A percentile compares a stretch with the other conserved stretches of the same genome.
Evolutionary conservation across 805 yeast species (phyloP).

Genomic region (Kazachstania kunashirensis): DNA sequence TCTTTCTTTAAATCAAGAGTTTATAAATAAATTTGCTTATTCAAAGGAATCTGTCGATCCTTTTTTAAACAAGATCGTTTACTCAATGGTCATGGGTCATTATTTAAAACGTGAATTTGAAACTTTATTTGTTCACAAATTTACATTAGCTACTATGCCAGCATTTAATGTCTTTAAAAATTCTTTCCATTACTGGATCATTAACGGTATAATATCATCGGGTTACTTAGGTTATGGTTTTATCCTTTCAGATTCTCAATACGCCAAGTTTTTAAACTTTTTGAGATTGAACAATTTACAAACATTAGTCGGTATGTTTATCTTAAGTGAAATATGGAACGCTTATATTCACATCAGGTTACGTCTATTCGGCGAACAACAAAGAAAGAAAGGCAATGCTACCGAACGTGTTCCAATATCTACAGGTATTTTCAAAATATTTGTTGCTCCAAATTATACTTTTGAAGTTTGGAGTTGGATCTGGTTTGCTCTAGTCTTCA

Average conservation of each 20-base stretch:
- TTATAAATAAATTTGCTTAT: constrained; percentile 10
- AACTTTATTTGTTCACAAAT: constrained; percentile 73
- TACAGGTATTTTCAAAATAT: constrained; percentile 73
- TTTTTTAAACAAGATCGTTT: constrained; percentile 26
- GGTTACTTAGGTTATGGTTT: constrained; percentile 45
- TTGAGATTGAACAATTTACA: constrained; percentile 15
- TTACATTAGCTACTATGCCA: constrained; percentile 91
- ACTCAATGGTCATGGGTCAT: constrained; percentile 53
- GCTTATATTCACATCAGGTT: constrained; percentile 61
- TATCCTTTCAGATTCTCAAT: constrained; percentile 11
- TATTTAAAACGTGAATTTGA: constrained; percentile 84
- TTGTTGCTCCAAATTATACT: constrained; percentile 91
- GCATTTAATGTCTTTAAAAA: constrained; percentile 77
- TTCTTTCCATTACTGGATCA: constrained; percentile 85
- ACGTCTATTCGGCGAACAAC: constrained; percentile 37
- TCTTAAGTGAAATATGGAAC: constrained; percentile 61
- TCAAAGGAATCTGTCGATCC: constrained; percentile 13
- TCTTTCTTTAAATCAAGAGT: constrained; percentile 16
- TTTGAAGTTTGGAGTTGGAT: constrained; percentile 79
- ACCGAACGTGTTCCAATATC: constrained; percentile 37
- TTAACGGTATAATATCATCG: constrained; percentile 56
- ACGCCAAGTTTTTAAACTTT: constrained; percentile 11
- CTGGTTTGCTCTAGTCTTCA: constrained; percentile 49
- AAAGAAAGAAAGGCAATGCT: constrained; percentile 28
- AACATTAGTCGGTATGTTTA: constrained; percentile 38